phyloP scores from a whole-genome alignment of 108 stramenopile species.

The Fistulifera pelliculosa region DNA sequence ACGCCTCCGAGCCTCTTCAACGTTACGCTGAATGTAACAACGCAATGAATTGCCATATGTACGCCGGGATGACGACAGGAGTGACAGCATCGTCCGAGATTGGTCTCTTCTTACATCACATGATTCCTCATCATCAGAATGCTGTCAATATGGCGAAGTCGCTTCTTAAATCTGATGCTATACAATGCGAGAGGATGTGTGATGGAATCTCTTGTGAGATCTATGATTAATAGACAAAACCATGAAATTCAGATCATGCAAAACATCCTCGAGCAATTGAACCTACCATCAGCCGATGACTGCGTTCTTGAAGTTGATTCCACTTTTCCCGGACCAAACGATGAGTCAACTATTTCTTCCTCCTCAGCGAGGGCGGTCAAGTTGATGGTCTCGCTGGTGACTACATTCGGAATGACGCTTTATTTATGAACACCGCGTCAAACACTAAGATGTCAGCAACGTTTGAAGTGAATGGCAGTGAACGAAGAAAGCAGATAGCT shows the following conservation, averaged over 20 bases:
- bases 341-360: too few relatives aligned
- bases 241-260: conserved; percentile 56
- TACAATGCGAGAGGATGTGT: conserved; percentile 27
- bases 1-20: conserved; percentile 1
- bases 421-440: too few relatives aligned
- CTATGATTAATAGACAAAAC: conserved; percentile 54
- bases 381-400: too few relatives aligned
- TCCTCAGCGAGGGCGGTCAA: too few relatives aligned
- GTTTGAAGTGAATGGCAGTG: too few relatives aligned
- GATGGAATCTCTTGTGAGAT: conserved; percentile 26
- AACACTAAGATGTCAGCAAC: too few relatives aligned
- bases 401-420: too few relatives aligned
- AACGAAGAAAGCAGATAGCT: too few relatives aligned
- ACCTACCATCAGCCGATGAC: conserved; percentile 27
- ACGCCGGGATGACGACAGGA: conserved; percentile 48
- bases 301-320: conserved; percentile 25
- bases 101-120: conserved; percentile 69
- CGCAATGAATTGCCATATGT: conserved; percentile 44
- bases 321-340: background rate
- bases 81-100: conserved; percentile 10
- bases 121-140: conserved; percentile 86
- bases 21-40: conserved; percentile 44
- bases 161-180: conserved; percentile 25
- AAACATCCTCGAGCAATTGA: conserved; percentile 17
- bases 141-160: conserved; percentile 74